Conservation (phyloP, 768 basidiomycete species). For the Mrakia hoshinonis region DNA sequence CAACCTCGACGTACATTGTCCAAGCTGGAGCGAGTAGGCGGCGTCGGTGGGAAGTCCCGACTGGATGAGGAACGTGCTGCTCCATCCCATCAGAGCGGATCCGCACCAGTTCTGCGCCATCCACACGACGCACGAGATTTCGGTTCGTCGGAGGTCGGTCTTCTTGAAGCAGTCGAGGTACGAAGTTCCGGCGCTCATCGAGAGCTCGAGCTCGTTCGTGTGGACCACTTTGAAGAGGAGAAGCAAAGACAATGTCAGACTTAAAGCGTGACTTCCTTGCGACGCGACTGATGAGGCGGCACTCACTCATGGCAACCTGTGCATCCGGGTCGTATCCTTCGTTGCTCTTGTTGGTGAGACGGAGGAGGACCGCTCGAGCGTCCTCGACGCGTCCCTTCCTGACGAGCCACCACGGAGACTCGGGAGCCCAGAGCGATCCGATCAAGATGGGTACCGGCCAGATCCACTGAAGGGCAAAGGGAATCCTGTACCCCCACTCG, state of each 20-base stretch:
- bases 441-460: not conserved
- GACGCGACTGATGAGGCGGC: too few species aligned
- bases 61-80: not conserved
- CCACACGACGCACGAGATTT: conserved; percentile 30
- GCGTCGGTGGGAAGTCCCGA: conserved; percentile 9
- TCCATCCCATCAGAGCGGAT: not conserved
- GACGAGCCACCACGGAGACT: conserved; percentile 15
- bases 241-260: too few species aligned
- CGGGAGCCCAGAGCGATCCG: not conserved
- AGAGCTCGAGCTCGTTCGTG: conserved; percentile 35
- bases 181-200: conserved; percentile 26
- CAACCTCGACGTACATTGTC: conserved; percentile 31
- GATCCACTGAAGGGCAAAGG: conserved; percentile 5
- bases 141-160: conserved; percentile 34
- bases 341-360: conserved; percentile 3
- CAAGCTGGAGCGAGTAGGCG: not conserved
- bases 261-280: too few species aligned
- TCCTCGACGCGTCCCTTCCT: not conserved
- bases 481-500: not conserved
- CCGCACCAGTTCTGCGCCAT: conserved; percentile 4
- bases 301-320: too few species aligned
- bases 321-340: too few species aligned
- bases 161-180: conserved; percentile 34
- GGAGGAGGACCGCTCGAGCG: not conserved
- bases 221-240: conserved; percentile 28